A percentile compares a stretch with the other conserved stretches of the same genome.
Conservation (phyloP, 1,284 basidiomycete genomes). For the Agroathelia rolfsii region DNA sequence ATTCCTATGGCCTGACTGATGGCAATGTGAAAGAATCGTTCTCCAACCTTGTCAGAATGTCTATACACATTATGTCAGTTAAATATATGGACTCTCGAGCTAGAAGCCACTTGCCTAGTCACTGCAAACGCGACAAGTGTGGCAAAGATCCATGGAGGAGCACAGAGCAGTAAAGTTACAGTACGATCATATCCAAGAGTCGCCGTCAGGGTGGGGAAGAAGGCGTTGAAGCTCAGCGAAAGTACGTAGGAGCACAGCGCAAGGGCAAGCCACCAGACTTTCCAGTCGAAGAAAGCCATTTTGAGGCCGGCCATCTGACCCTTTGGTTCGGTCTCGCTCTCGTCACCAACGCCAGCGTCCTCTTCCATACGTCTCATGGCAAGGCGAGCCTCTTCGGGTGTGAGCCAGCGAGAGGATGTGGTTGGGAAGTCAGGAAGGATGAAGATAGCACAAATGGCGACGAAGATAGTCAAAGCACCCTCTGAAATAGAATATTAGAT, state of each 20-base stretch:
- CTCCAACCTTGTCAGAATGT: constrained; percentile 53
- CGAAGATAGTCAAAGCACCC: constrained; percentile 54
- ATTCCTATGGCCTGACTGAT: constrained; percentile 45
- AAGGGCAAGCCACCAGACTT: constrained; percentile 59
- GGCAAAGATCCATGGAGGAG: constrained; percentile 73
- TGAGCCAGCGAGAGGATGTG: constrained; percentile 49
- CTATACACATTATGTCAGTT: constrained; percentile 17
- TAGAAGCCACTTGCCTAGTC: constrained; percentile 30
- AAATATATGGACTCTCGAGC: background rate
- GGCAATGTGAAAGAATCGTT: constrained; percentile 59
- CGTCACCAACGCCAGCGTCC: constrained; percentile 53
- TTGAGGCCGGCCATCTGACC: constrained; percentile 38
- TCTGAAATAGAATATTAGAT: too few species aligned
- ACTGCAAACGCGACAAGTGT: constrained; percentile 41
- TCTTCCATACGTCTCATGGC: constrained; percentile 68
- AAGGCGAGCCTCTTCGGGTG: constrained; percentile 52
- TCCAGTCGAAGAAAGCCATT: constrained; percentile 61
- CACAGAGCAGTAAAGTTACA: constrained; percentile 62
- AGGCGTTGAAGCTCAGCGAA: constrained; percentile 68
- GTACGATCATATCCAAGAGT: constrained; percentile 64
- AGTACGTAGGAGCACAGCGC: constrained; percentile 37
- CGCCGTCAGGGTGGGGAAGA: constrained; percentile 60
- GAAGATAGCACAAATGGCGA: constrained; percentile 52
- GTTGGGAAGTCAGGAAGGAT: constrained; percentile 73
- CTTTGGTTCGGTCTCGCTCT: constrained; percentile 29